Percentiles rank a stretch among this genome's conserved stretches.
Conservation (phyloP, 768 basidiomycete genomes). For the Lactarius hatsudake region DNA sequence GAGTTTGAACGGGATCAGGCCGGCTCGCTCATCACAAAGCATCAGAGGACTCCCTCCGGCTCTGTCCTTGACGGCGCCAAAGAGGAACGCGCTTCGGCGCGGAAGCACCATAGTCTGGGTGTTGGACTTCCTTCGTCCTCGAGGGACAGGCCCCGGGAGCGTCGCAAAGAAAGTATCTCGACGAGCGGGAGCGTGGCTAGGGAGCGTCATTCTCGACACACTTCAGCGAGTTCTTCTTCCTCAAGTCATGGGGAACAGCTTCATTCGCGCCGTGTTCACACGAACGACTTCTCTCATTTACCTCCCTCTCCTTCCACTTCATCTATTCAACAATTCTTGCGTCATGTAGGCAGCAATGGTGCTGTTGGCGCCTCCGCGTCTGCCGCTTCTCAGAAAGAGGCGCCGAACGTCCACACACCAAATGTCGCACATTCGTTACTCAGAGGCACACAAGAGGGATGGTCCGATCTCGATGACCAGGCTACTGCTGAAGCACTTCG, state of each 20-base stretch:
- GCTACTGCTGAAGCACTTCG: constrained; percentile 88
- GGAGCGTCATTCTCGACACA: constrained; percentile 55
- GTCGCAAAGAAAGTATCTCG: constrained; percentile 35
- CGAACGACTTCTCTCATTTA: constrained; percentile 82
- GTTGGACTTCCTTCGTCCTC: constrained; percentile 30
- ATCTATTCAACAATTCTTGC: constrained; percentile 80
- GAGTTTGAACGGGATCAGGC: constrained; percentile 34
- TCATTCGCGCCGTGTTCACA: constrained; percentile 57
- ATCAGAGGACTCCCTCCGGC: constrained; percentile 24
- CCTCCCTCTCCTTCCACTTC: constrained; percentile 91
- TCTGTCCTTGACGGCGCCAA: constrained; percentile 45
- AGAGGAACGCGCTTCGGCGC: constrained; percentile 20
- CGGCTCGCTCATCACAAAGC: constrained; percentile 26
- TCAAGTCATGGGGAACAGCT: constrained; percentile 53
- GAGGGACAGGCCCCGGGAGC: constrained; percentile 50
- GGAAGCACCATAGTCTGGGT: constrained; percentile 28
- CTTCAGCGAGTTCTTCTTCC: constrained; percentile 65
- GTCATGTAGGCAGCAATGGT: constrained; percentile 47
- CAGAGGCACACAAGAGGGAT: constrained; percentile 85
- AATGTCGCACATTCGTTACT: constrained; percentile 83
- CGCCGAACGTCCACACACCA: constrained; percentile 45
- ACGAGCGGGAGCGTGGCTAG: constrained; percentile 27
- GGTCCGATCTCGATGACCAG: constrained; percentile 84
- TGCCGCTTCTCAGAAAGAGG: constrained; percentile 40
- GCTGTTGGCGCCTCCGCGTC: constrained; percentile 39